Base-by-base conservation (phyloP, 495 filamentous ascomycete species). In the Aspergillus conjunctus region DNA sequence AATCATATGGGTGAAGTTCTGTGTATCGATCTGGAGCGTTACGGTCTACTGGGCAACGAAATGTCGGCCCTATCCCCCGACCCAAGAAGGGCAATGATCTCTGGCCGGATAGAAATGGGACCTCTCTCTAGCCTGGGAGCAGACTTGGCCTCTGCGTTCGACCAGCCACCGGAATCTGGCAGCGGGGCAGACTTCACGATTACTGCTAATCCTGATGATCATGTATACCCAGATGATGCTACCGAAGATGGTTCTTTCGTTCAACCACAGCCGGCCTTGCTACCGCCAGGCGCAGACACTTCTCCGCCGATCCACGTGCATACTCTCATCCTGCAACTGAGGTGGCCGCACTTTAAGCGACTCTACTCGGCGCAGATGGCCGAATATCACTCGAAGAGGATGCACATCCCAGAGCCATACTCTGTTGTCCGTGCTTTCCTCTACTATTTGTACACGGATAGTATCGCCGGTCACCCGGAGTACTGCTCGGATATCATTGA, bases 321-420 rank as follows among this genome's bases (percentile, higher is more conserved):
- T 73, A 89, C 88, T 60, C 86, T 98, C 56, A 96, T 98, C 52
- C 81, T 98, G 18, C 91, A 93, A 70, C 88, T 95, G 7, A 87
- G 94, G 41, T 98, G 94, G 94, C 93, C 94, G 14, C 95, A 98
- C 71, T 98, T 98, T 73, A 86, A 87, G 22, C 87, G 93, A 10
- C 74, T 98, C 5, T 97, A 94, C 73, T 84, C 90, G 18, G 85
- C 93, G 10, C 91, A 96, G 64, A 98, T 98, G 94, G 86, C 88
- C 10, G 94, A 98, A 70, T 98, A 94, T 67, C 94, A 98, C 71
- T 91, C 90, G 12, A 92, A 93, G 66, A 90, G 90, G 70, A 93
- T 98, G 89, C 94, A 98, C 74, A 96, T 98, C 44, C 93, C 95
- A 0, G 95, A 98, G 69, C 91, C 92, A 2, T 98, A 97, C 71